Evolutionary conservation across 495 filamentous ascomycete genomes (phyloP), one percentile per base, ranked within the genome.

Genomic region (Hypoxylon rickii): DNA sequence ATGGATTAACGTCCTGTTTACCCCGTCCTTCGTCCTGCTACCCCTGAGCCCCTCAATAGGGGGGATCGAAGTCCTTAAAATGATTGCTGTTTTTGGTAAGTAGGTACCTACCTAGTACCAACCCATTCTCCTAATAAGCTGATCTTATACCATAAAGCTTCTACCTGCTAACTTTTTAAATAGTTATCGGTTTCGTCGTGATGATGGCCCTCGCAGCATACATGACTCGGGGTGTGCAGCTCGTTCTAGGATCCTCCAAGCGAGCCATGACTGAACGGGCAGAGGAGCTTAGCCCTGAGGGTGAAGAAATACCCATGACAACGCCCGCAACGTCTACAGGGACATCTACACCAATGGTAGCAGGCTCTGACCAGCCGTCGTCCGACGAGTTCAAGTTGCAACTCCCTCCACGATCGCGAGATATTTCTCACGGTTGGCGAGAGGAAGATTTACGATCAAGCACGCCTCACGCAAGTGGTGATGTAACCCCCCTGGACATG

Each of bases 1-100:
- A 37, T 81, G 78, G 65, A 80, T 84, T 44, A 82, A 77, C 53
- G 68, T 83, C 26, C 73, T 82, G 46, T 82, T 83, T 44, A 80
- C 73, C 0, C 79, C 80, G 26, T 76, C 73, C 21, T 83, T 83
- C 69, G 73, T 83, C 3, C 67, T 82, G 3, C 59, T 83, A 12
- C 79, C 81, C 11, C 70, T 83, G 13, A 79, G 77, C 50, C 71
- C 75, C 8, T 29, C 73, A 2, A 80, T 83, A 34, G 71, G 77
- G 20, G 75, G 72, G 3, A 64, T 77, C 1, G 79, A 83, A 59
- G 78, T 81, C 12, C 70, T 67, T 22, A 82, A 81, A 64, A 80
- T 83, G 18, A 77, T 82, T 24, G 73, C 69, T 13, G 74, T 82
- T 3, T 83, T 81, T 42, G 49, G 79, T 82, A 22, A 67, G 77